Evolutionary conservation across 2,329 filamentous ascomycete genomes (phyloP).

Genomic region (Talaromyces verruculosus): DNA sequence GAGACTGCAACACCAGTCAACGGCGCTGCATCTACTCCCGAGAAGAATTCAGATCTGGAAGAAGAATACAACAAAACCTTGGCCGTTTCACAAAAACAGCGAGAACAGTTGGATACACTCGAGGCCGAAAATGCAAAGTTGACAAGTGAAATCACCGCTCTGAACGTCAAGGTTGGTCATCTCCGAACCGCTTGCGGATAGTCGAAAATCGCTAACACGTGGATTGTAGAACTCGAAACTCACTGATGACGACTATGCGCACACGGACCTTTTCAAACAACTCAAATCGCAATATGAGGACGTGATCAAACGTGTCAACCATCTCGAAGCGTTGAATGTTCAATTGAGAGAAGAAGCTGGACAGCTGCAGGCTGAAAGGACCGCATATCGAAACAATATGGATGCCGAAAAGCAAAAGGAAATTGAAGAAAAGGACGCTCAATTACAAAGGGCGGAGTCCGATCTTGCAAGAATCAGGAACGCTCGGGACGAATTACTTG

Average conservation of each 20-base stretch:
- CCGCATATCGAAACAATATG: conserved; percentile 74
- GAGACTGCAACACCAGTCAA: conserved; percentile 56
- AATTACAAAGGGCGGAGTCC: conserved; percentile 75
- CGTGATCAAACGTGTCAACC: conserved; percentile 85
- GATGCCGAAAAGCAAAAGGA: conserved; percentile 75
- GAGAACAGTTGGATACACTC: conserved; percentile 79
- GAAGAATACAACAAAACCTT: conserved; percentile 73
- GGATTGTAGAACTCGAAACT: conserved; percentile 65
- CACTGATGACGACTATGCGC: conserved; percentile 89
- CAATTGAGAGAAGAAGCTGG: conserved; percentile 81
- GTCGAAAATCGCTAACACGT: conserved; percentile 23
- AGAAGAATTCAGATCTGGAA: conserved; percentile 67
- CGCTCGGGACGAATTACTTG: conserved; percentile 78
- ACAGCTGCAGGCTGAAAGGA: conserved; percentile 80
- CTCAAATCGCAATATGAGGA: conserved; percentile 90
- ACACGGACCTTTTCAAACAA: conserved; percentile 90
- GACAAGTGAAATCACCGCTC: conserved; percentile 74
- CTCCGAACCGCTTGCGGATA: background rate
- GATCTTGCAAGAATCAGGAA: conserved; percentile 84
- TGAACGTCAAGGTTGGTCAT: conserved; percentile 57
- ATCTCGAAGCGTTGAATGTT: conserved; percentile 83
- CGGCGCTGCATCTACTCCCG: conserved; percentile 53
- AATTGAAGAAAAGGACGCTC: conserved; percentile 75
- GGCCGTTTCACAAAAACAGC: conserved; percentile 76
- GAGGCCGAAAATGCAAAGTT: conserved; percentile 73